Evolutionary conservation across 768 basidiomycete genomes (phyloP), one percentile per base, ranked within the genome.

Genomic region (Panaeolus papilionaceus): DNA sequence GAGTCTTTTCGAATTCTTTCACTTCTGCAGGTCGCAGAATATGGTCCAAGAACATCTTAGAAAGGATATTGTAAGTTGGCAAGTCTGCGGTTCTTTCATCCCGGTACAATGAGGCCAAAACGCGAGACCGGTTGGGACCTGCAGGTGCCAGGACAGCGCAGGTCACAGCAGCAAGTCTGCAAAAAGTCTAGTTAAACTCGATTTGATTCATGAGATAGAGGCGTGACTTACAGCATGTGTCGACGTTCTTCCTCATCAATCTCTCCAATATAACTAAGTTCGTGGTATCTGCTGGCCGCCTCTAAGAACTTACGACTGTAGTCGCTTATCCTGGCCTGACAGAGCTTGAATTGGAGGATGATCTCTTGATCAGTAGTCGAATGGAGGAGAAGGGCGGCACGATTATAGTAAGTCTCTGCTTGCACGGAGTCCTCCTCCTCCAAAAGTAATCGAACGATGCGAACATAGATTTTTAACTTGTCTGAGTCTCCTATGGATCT

Each of bases 41-140:
- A 71, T 95, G 96, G 75, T 99, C 98, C 69, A 99, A 90, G 80
- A 98, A 96, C 97, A 99, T 99, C 77, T 98, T 98, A 42, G 92
- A 90, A 28, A 99, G 88, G 76, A 99, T 96, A 74, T 93, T 92
- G 82, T 90, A 92, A 12, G 92, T 90, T 7, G 91, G 86, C 3
- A 97, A 88, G 26, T 93, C 88, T 33, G 84, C 74, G 0, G 94
- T 90, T 44, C 98, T 90, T 75, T 99, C 98, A 76, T 99, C 98
- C 61, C 98, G 88, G 76, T 94, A 96, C 61, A 99, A 85, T 33
- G 97, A 91, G 8, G 96, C 94, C 65, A 99, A 86, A 14, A 98
- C 85, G 38, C 98, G 90, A 45, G 96, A 98, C 42, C 98, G 91
- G 76, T 95, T 95, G 8, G 98, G 98, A 0, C 98, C 98, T 54